A percentile compares a stretch with the other conserved stretches of the same genome.
Evolutionary conservation across 805 yeast genomes (phyloP).

Genomic region (Suhomyces vadensis): DNA sequence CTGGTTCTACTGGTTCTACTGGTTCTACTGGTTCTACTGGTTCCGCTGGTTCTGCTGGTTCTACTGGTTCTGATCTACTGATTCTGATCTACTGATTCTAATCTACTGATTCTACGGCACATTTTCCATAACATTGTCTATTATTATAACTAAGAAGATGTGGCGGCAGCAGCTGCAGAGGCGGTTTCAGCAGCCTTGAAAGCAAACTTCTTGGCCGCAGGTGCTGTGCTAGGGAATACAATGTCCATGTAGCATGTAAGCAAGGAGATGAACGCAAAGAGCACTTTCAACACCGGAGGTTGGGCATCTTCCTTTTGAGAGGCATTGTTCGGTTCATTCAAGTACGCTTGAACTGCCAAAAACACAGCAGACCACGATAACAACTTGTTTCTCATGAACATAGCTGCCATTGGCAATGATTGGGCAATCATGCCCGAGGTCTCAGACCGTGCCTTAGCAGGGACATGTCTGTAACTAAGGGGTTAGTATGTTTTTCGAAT

Average conservation of each 20-base stretch:
- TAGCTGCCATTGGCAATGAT: slow-evolving; percentile 68
- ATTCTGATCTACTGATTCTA: no score
- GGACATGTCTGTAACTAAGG: slow-evolving; percentile 46
- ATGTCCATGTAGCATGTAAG: slow-evolving; percentile 57
- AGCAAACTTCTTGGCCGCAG: slow-evolving; percentile 20
- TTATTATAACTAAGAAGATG: neutral
- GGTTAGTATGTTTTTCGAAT: neutral
- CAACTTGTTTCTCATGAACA: slow-evolving; percentile 61
- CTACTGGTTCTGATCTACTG: no score
- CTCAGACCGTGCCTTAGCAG: slow-evolving; percentile 49
- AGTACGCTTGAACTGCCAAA: slow-evolving; percentile 48
- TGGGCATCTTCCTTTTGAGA: slow-evolving; percentile 31
- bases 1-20: no score
- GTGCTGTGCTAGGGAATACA: slow-evolving; percentile 41
- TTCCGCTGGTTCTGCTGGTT: no score
- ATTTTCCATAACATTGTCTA: neutral
- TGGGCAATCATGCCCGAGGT: slow-evolving; percentile 50
- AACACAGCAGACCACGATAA: slow-evolving; percentile 58
- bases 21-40: no score
- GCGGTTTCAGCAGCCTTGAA: slow-evolving; percentile 23
- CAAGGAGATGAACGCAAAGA: slow-evolving; percentile 49
- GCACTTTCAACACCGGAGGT: slow-evolving; percentile 48
- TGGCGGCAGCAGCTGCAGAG: slow-evolving; percentile 16
- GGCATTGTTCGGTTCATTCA: slow-evolving; percentile 41
- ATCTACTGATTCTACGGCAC: no score